A percentile compares a stretch with the other conserved stretches of the same genome.
Conservation (phyloP, 345 rosid species). For the Eucalyptus leucophloia region DNA sequence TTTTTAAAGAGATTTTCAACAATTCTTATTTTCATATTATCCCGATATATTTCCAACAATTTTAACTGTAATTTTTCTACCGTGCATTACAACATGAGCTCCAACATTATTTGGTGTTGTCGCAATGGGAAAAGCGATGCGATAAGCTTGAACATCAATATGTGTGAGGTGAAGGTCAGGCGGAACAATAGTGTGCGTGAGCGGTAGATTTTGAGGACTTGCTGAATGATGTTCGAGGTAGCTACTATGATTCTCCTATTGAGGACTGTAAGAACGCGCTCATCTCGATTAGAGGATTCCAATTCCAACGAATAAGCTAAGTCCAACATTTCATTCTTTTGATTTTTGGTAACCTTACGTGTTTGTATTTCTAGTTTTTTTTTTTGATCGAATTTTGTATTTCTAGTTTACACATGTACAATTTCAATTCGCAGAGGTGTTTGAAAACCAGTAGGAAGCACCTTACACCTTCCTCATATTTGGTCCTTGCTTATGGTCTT, state of each 20-base stretch:
- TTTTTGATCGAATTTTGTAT: no score
- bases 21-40: no score
- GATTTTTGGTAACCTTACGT: no score
- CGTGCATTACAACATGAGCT: background rate
- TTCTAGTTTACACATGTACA: no score
- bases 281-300: background rate
- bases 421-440: no score
- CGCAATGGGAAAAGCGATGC: background rate
- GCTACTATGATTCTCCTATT: background rate
- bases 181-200: background rate
- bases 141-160: background rate
- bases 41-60: background rate
- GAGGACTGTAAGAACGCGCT: background rate
- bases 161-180: background rate
- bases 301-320: no score
- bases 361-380: no score
- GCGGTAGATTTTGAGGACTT: background rate
- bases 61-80: background rate
- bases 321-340: no score
- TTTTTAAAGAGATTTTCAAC: background rate
- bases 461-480: no score
- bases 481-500: no score
- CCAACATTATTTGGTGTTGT: background rate
- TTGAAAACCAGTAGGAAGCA: no score
- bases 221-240: background rate